phyloP scores from a whole-genome alignment of 208 protist species.

The Endotrypanum monterogeii region DNA sequence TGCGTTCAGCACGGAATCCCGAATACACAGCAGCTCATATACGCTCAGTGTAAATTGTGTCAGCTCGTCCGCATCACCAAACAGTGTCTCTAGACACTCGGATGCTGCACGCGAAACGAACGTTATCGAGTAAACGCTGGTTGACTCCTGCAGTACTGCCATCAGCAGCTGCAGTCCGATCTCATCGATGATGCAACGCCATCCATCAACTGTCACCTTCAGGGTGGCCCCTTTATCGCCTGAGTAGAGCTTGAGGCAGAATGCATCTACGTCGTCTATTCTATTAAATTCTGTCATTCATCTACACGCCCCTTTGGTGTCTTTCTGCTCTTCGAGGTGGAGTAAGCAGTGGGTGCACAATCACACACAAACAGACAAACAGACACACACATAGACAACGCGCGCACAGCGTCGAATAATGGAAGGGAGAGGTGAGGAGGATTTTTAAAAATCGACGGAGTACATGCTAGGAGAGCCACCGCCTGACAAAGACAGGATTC shows the following conservation, averaged over 20 bases:
- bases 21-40: constrained; percentile 23
- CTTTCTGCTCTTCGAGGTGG: not conserved
- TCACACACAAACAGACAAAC: not conserved
- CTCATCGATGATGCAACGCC: constrained; percentile 29
- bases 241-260: constrained; percentile 37
- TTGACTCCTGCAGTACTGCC: constrained; percentile 38
- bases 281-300: constrained; percentile 48
- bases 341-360: not conserved
- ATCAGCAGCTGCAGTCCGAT: constrained; percentile 24
- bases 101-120: constrained; percentile 50
- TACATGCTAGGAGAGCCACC: not conserved
- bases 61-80: constrained; percentile 25
- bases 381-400: not conserved
- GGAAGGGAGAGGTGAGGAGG: not conserved
- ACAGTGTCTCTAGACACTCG: constrained; percentile 42
- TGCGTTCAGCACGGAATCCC: constrained; percentile 23
- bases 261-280: constrained; percentile 46
- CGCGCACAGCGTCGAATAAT: not conserved
- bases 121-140: constrained; percentile 50
- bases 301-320: constrained; percentile 14
- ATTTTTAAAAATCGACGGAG: not conserved
- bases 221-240: constrained; percentile 38
- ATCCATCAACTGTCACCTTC: constrained; percentile 32
- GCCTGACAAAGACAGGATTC: not conserved
- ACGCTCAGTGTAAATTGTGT: constrained; percentile 30